These are phyloP conservation scores for Ilyonectria mors-panacis DNA, from an alignment of 2,329 filamentous ascomycete species.

Conservation along the genomic window DNA sequence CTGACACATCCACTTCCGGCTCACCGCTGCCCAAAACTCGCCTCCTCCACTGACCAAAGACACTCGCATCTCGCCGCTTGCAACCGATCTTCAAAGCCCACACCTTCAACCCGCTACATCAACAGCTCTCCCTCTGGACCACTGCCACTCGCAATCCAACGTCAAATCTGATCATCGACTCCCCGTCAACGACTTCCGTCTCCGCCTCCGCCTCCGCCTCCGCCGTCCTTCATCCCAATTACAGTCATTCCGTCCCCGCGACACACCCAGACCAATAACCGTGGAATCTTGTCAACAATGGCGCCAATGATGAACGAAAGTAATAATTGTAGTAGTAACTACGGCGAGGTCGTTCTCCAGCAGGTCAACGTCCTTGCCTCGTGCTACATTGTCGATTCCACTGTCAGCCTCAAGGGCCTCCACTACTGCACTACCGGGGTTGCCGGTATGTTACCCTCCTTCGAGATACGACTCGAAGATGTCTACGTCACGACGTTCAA, in stretches of 20 bases:
- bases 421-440: slow-evolving; percentile 96
- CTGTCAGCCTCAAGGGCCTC: slow-evolving; percentile 82
- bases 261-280: slow-evolving; percentile 40
- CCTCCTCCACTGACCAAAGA: slow-evolving; percentile 21
- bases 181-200: slow-evolving; percentile 5
- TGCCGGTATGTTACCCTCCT: slow-evolving; percentile 70
- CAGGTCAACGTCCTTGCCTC: slow-evolving; percentile 87
- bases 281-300: slow-evolving; percentile 60
- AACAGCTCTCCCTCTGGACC: not conserved
- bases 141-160: not conserved
- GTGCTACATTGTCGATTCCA: slow-evolving; percentile 87
- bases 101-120: not conserved
- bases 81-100: slow-evolving; percentile 7
- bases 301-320: slow-evolving; percentile 80
- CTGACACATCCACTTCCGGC: slow-evolving; percentile 26
- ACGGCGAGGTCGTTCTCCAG: slow-evolving; percentile 76
- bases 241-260: slow-evolving; percentile 23
- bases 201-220: slow-evolving; percentile 28
- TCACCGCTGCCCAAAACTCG: slow-evolving; percentile 34
- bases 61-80: slow-evolving; percentile 13
- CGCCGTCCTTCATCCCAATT: slow-evolving; percentile 16
- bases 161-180: not conserved
- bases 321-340: slow-evolving; percentile 82
- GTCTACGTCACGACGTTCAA: not conserved
- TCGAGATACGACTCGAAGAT: not conserved